Evolutionary conservation across 106 monocot genomes (phyloP), one percentile per base, ranked within the genome.

Genomic region (Amphibolis antarctica): DNA sequence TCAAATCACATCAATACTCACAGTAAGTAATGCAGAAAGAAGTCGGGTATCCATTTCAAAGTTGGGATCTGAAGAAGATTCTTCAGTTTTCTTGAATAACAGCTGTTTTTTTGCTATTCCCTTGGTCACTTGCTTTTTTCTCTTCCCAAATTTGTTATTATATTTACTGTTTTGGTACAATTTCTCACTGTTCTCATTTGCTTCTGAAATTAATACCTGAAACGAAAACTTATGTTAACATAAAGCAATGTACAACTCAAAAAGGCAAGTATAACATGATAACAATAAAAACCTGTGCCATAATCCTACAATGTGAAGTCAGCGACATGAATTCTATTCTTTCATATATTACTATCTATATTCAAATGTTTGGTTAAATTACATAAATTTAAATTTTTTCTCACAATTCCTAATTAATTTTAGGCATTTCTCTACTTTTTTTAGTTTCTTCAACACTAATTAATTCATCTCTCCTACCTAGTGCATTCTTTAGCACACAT

Each of bases 31-130:
- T 42, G 86, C 86, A 59, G 89, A 94, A 62, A 94, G 67, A 69
- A 89, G 75, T 26, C 83, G 79, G 64, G 89, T 86, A 75, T 94
- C 89, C 86, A 94, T 89, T 79, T 94, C 93, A 45, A 84, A 51
- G 71, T 71, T 71, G 1, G 83, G 74, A 30, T 79, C 86, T 20
- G 48, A 28, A 49, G 28, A 59, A 17, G 28, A 13, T 36, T 80
- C 73, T 63, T 66, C 55, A 2, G 68, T 78, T 58, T 62, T 83
- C 21, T 65, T 63, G 53, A 45, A 20, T 14, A 60, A 76, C 9
- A 53, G 82, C 0, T 15, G 29, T 59, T 21, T 62, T 27, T 44
- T 74, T 60, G 66, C 56, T 44, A 74, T 76, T 62, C 56, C 59
- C 36, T 75, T 64, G 29, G 42, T 72, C 18, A 54, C 55, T 62